Evolutionary conservation across 306 rosid genomes (phyloP).

Genomic region (Sesbania bispinosa): DNA sequence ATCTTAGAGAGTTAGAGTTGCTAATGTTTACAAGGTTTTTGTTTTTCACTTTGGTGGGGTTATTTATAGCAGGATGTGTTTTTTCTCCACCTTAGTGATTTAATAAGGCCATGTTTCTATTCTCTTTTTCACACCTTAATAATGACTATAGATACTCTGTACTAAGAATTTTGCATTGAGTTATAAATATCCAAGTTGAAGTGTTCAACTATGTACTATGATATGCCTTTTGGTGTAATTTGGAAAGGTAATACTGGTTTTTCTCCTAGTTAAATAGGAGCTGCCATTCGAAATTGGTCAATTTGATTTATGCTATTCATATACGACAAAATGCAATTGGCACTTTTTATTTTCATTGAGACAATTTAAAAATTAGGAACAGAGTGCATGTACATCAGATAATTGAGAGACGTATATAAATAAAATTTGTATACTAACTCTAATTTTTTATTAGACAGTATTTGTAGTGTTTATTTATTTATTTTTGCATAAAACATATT

Average conservation of each 20-base stretch:
- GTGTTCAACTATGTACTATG: too few species aligned
- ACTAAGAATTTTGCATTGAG: neutral
- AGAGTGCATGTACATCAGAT: too few species aligned
- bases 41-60: constrained; percentile 24
- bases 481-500: too few species aligned
- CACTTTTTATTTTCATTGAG: too few species aligned
- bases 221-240: neutral
- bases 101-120: constrained; percentile 16
- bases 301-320: neutral
- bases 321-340: too few species aligned
- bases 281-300: too few species aligned
- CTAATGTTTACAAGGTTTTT: neutral
- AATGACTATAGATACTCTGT: constrained; percentile 1
- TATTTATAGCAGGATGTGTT: constrained; percentile 9
- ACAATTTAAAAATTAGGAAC: too few species aligned
- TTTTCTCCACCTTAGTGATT: constrained; percentile 22
- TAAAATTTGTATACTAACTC: too few species aligned
- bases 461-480: too few species aligned
- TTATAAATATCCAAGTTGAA: constrained; percentile 3
- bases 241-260: neutral
- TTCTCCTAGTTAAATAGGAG: neutral
- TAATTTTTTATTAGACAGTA: too few species aligned
- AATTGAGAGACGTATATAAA: too few species aligned
- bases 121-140: neutral
- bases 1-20: constrained; percentile 31